These are phyloP conservation scores for Penicillium brevicompactum DNA, from an alignment of 2,329 filamentous ascomycete genomes.

Conservation along the genomic window DNA sequence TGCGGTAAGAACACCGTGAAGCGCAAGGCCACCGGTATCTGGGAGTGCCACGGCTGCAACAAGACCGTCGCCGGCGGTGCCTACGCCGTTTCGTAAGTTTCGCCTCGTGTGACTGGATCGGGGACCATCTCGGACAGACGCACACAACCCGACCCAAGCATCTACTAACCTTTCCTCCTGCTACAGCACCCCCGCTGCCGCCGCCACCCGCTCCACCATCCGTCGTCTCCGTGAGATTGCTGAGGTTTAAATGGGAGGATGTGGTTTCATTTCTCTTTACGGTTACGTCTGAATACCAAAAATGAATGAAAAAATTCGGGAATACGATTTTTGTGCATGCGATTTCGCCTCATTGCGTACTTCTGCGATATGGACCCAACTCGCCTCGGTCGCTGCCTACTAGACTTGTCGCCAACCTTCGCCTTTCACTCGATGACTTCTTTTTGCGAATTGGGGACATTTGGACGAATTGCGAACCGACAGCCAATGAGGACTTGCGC, in stretches of 20 bases:
- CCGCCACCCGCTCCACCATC: constrained; percentile 93
- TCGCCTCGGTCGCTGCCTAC: constrained; percentile 1
- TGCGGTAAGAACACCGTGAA: constrained; percentile 96
- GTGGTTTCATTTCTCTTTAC: constrained; percentile 38
- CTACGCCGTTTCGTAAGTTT: constrained; percentile 92
- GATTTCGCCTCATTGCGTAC: constrained; percentile 24
- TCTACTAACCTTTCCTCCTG: constrained; percentile 6
- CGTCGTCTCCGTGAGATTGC: constrained; percentile 96
- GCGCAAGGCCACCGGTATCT: constrained; percentile 90
- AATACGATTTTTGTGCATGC: constrained; percentile 26
- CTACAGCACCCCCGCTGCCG: constrained; percentile 82
- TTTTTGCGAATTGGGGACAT: background rate
- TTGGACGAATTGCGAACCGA: background rate
- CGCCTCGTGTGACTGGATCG: constrained; percentile 9
- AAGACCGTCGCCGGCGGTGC: constrained; percentile 93
- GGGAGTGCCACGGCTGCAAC: constrained; percentile 93
- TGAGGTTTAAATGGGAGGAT: constrained; percentile 65
- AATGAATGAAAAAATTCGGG: constrained; percentile 39
- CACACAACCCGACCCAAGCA: background rate
- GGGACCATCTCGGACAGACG: background rate
- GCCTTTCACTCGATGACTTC: background rate
- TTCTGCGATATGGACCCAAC: constrained; percentile 9
- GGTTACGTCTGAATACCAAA: constrained; percentile 41
- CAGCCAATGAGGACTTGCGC: background rate
- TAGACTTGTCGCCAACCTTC: background rate